These are phyloP conservation scores for Leccinum broughii DNA, from an alignment of 768 basidiomycete genomes.

Conservation along the genomic window DNA sequence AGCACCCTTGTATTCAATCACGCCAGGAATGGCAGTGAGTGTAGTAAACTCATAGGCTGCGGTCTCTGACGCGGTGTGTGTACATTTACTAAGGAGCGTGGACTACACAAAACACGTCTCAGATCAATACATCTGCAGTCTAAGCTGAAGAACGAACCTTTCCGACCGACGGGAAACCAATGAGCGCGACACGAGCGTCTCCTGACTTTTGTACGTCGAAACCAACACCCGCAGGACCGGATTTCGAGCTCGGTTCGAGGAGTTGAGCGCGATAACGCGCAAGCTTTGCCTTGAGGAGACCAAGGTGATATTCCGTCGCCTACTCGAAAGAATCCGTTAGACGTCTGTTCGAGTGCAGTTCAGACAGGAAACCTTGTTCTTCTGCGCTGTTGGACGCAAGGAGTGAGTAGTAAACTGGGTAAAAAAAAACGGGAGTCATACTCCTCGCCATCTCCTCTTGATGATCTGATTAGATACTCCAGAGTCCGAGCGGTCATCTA, in stretches of 20 bases:
- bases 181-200: conserved; percentile 88
- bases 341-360: background rate
- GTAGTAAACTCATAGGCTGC: conserved; percentile 98
- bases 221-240: conserved; percentile 75
- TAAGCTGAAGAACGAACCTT: conserved; percentile 46
- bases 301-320: conserved; percentile 95
- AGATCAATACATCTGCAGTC: background rate
- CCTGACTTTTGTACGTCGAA: conserved; percentile 89
- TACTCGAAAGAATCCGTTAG: conserved; percentile 34
- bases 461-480: conserved; percentile 14
- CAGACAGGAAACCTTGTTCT: conserved; percentile 74
- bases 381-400: conserved; percentile 64
- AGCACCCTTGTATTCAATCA: conserved; percentile 92
- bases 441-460: conserved; percentile 97
- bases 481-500: background rate
- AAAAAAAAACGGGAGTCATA: conserved; percentile 44
- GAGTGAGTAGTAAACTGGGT: conserved; percentile 3
- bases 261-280: conserved; percentile 94
- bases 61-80: conserved; percentile 83
- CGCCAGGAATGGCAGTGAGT: conserved; percentile 94
- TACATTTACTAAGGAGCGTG: conserved; percentile 88
- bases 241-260: conserved; percentile 87
- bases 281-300: conserved; percentile 90
- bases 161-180: conserved; percentile 96
- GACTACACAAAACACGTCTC: conserved; percentile 49